Percentiles rank a stretch among this genome's conserved stretches.
These are phyloP conservation scores for Hymenoscyphus repandus DNA, from an alignment of 2,329 filamentous ascomycete species.

Conservation along the genomic window DNA sequence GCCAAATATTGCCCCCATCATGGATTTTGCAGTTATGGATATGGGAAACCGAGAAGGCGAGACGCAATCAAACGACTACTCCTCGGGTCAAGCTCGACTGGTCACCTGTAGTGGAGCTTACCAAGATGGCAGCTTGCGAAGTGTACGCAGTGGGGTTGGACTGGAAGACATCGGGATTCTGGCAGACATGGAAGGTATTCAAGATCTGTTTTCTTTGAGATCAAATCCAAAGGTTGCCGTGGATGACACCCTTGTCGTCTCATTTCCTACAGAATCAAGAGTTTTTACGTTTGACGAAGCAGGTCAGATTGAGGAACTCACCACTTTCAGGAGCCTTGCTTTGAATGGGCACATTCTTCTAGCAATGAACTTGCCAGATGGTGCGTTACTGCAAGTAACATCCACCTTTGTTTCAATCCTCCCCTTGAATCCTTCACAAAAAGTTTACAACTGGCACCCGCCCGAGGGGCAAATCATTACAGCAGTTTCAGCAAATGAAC, in stretches of 20 bases:
- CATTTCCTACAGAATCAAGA: slow-evolving; percentile 78
- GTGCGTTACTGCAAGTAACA: slow-evolving; percentile 72
- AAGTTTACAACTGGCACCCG: slow-evolving; percentile 54
- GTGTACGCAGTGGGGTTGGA: slow-evolving; percentile 88
- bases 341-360: slow-evolving; percentile 69
- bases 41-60: slow-evolving; percentile 82
- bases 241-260: slow-evolving; percentile 70
- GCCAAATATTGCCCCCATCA: slow-evolving; percentile 80
- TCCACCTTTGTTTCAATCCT: slow-evolving; percentile 55
- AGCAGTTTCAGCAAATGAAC: slow-evolving; percentile 68
- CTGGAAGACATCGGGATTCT: slow-evolving; percentile 82
- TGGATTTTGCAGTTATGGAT: slow-evolving; percentile 96
- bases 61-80: slow-evolving; percentile 80
- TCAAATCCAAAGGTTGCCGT: slow-evolving; percentile 43
- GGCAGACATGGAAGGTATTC: slow-evolving; percentile 70
- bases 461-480: slow-evolving; percentile 58
- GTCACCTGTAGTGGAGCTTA: slow-evolving; percentile 90
- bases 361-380: slow-evolving; percentile 58
- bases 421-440: slow-evolving; percentile 51
- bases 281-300: slow-evolving; percentile 70
- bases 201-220: slow-evolving; percentile 65
- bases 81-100: slow-evolving; percentile 87
- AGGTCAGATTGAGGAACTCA: slow-evolving; percentile 81
- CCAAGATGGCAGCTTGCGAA: slow-evolving; percentile 80
- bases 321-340: slow-evolving; percentile 65